Evolutionary conservation across 1,284 basidiomycete genomes (phyloP).

Genomic region (Melampsora occidentalis): DNA sequence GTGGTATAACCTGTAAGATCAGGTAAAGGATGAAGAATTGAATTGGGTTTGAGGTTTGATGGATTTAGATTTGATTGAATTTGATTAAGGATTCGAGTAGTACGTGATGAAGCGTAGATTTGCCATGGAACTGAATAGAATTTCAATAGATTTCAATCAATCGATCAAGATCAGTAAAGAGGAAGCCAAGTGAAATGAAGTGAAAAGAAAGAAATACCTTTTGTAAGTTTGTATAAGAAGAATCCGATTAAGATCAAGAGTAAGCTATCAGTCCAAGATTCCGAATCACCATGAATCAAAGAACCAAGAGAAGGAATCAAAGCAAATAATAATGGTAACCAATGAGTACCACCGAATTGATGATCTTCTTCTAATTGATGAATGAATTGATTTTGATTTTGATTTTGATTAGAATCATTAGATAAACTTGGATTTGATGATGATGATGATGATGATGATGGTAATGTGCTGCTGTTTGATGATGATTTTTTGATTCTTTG

Average conservation of each 20-base stretch:
- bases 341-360: constrained; percentile 19
- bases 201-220: constrained; percentile 6
- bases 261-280: constrained; percentile 21
- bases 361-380: constrained; percentile 1
- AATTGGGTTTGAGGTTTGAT: neutral
- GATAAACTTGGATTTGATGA: too few relatives aligned
- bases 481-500: too few relatives aligned
- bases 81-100: constrained; percentile 14
- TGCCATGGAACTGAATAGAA: constrained; percentile 26
- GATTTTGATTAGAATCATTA: neutral
- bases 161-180: neutral
- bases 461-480: too few relatives aligned
- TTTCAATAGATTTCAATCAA: too few relatives aligned
- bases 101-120: constrained; percentile 23
- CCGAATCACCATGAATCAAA: constrained; percentile 26
- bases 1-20: neutral
- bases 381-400: neutral
- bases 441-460: too few relatives aligned
- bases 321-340: constrained; percentile 25
- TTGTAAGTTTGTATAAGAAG: constrained; percentile 25
- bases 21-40: constrained; percentile 3
- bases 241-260: constrained; percentile 30
- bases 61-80: constrained; percentile 1
- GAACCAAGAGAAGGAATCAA: constrained; percentile 19
- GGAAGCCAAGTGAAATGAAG: neutral